These are phyloP conservation scores for Cephalotrichum gorgonifer DNA, from an alignment of 2,329 filamentous ascomycete genomes.

Conservation along the genomic window DNA sequence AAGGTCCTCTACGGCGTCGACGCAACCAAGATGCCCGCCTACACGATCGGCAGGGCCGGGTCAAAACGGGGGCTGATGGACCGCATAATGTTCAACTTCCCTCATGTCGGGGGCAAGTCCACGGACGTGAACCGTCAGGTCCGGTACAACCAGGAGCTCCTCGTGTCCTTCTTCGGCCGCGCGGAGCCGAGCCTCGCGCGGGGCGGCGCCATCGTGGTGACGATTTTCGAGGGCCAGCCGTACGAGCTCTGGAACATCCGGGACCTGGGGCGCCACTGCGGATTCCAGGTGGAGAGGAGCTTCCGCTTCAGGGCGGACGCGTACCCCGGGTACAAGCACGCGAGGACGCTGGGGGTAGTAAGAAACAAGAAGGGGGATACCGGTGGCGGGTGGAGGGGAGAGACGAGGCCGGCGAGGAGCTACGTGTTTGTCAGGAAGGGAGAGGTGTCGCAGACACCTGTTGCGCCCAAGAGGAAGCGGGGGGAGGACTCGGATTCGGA, in stretches of 20 bases:
- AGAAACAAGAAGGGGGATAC: slow-evolving; percentile 33
- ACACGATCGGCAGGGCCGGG: slow-evolving; percentile 13
- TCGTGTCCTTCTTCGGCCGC: slow-evolving; percentile 57
- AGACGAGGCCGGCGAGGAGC: slow-evolving; percentile 39
- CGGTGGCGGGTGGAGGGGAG: slow-evolving; percentile 30
- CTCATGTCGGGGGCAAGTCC: slow-evolving; percentile 83
- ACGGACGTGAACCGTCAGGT: slow-evolving; percentile 94
- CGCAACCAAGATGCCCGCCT: slow-evolving; percentile 51
- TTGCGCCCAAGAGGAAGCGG: slow-evolving; percentile 18
- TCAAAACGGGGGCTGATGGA: slow-evolving; percentile 35
- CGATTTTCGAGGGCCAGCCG: slow-evolving; percentile 85
- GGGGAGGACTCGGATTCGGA: slow-evolving; percentile 19
- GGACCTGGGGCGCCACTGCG: slow-evolving; percentile 72
- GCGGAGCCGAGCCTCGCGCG: slow-evolving; percentile 33
- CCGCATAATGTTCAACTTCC: slow-evolving; percentile 89
- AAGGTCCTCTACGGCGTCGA: slow-evolving; percentile 54
- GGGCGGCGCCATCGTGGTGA: slow-evolving; percentile 62
- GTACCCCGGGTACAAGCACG: slow-evolving; percentile 68
- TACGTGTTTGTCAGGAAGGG: slow-evolving; percentile 53
- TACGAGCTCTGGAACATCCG: slow-evolving; percentile 94
- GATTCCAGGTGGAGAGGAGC: slow-evolving; percentile 58
- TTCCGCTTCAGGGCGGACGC: slow-evolving; percentile 56
- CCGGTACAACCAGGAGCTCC: slow-evolving; percentile 74
- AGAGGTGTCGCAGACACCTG: slow-evolving; percentile 24
- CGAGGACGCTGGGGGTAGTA: slow-evolving; percentile 60